Evolutionary conservation across 805 yeast genomes (phyloP), one percentile per base, ranked within the genome.

Genomic region (Jamesozyma lodderae): DNA sequence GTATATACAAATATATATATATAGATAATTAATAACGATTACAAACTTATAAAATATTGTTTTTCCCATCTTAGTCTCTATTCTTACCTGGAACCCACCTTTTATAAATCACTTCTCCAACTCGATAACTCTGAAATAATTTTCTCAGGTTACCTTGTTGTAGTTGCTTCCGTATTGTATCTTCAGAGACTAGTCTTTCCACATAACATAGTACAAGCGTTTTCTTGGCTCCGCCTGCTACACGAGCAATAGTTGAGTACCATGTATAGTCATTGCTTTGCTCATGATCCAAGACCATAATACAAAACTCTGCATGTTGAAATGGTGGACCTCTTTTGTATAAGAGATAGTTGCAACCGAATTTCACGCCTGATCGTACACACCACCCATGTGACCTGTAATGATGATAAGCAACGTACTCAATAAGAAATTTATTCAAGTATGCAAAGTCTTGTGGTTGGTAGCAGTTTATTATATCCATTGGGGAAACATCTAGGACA

Each of bases 271-370:
- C 68, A 25, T 54, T 60, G 0, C 60, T 38, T 8, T 9, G 29
- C 11, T 31, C 46, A 21, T 38, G 35, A 40, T 62, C 61, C 24
- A 55, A 43, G 0, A 52, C 48, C 45, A 72, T 53, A 3, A 85
- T 63, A 6, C 90, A 84, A 57, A 75, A 84, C 55, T 87, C 95
- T 0, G 98, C 96, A 57, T 92, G 99, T 36, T 81, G 77, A 57
- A 88, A 86, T 1, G 96, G 96, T 7, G 97, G 98, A 0, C 99
- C 99, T 41, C 90, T 68, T 38, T 80, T 76, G 58, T 92, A 92
- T 4, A 92, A 66, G 7, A 92, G 62, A 59, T 67, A 81, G 51
- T 88, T 94, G n/a, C 83, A 73, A 2, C 96, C 95, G 59, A 92
- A 92, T 59, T 92, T 92, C 40, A 87, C 73, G 0, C 97, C 98